Conservation (phyloP, 805 yeast species). For the Candida koratica region DNA sequence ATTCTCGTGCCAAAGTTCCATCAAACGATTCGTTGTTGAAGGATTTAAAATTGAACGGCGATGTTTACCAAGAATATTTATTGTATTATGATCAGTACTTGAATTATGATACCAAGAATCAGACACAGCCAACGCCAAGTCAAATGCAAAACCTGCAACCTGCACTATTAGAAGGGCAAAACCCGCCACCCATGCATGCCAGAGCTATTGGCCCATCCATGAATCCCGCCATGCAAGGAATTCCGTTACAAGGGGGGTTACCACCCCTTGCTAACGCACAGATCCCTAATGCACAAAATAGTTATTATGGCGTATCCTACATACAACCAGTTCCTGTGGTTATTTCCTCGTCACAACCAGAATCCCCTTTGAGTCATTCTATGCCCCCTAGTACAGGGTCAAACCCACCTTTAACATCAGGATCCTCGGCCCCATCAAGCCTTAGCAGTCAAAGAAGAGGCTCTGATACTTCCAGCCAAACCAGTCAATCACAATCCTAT, state of each 20-base stretch:
- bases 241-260: neutral
- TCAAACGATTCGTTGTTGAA: conserved; percentile 23
- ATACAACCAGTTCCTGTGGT: conserved; percentile 4
- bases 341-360: conserved; percentile 3
- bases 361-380: conserved; percentile 6
- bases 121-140: neutral
- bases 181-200: neutral
- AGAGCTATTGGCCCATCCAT: neutral
- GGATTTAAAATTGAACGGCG: conserved; percentile 19
- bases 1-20: conserved; percentile 15
- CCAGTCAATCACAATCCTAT: conserved; percentile 5
- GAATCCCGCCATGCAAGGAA: neutral
- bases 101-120: conserved; percentile 2
- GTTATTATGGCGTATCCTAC: conserved; percentile 2
- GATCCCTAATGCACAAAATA: neutral
- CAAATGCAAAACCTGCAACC: neutral
- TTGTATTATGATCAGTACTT: conserved; percentile 15
- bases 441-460: conserved; percentile 4
- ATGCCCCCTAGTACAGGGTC: neutral
- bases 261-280: too few relatives aligned
- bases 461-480: conserved; percentile 2
- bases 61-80: conserved; percentile 22
- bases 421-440: conserved; percentile 1
- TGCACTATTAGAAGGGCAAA: neutral
- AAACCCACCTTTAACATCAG: conserved; percentile 1